phyloP scores from a whole-genome alignment of 495 filamentous ascomycete species.

The Aspergillus saccharolyticus region DNA sequence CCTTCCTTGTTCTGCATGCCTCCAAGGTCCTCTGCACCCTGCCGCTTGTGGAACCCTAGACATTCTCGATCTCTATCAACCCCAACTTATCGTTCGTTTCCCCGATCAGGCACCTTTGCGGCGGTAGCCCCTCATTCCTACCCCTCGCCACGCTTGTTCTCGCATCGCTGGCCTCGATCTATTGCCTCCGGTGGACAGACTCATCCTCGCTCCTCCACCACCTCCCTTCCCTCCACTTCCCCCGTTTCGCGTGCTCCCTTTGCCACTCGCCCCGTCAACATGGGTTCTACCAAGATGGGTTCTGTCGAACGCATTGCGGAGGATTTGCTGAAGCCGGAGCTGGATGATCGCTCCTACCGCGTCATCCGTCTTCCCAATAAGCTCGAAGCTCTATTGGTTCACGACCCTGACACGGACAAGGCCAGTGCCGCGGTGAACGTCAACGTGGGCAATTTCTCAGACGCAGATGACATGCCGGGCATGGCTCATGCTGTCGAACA shows the following conservation, averaged over 20 bases:
- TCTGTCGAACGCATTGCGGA: slow-evolving; percentile 70
- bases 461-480: slow-evolving; percentile 85
- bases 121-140: slow-evolving; percentile 20
- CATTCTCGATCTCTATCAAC: slow-evolving; percentile 17
- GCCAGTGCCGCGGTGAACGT: slow-evolving; percentile 92
- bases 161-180: slow-evolving; percentile 11
- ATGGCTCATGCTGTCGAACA: slow-evolving; percentile 90
- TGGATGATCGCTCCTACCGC: slow-evolving; percentile 85
- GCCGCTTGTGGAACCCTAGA: slow-evolving; percentile 31
- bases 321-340: slow-evolving; percentile 73
- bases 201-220: slow-evolving; percentile 1
- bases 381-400: slow-evolving; percentile 90
- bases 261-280: slow-evolving; percentile 26
- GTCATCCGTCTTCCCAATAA: slow-evolving; percentile 81
- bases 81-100: slow-evolving; percentile 18
- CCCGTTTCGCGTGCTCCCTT: slow-evolving; percentile 18
- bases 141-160: slow-evolving; percentile 15
- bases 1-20: slow-evolving; percentile 30
- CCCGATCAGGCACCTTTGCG: slow-evolving; percentile 12
- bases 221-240: slow-evolving; percentile 12
- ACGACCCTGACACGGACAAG: slow-evolving; percentile 95
- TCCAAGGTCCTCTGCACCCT: slow-evolving; percentile 40
- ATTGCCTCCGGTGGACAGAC: not conserved
- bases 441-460: slow-evolving; percentile 92
- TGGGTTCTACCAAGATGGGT: slow-evolving; percentile 23